Conservation (phyloP, 1,284 basidiomycete genomes). For the Irpex rosettiformis region DNA sequence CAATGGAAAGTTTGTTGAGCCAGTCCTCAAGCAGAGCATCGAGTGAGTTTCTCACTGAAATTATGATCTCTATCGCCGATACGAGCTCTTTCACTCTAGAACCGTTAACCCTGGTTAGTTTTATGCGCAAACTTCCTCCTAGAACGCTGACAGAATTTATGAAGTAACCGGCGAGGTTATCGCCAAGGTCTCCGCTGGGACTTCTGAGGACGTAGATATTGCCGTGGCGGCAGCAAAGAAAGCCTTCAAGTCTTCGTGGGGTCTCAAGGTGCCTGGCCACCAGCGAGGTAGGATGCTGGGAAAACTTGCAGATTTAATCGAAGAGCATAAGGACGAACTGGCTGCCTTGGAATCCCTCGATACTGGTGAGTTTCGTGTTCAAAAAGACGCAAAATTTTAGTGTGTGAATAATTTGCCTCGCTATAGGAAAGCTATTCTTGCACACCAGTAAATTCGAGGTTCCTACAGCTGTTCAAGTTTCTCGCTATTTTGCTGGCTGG, state of each 20-base stretch:
- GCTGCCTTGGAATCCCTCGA: constrained; percentile 75
- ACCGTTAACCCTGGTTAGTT: constrained; percentile 9
- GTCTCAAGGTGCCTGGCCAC: constrained; percentile 57
- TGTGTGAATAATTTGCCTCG: background rate
- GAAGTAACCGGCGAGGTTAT: constrained; percentile 77
- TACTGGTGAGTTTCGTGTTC: constrained; percentile 21
- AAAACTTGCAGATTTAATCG: constrained; percentile 76
- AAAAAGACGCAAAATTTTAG: background rate
- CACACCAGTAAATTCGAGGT: constrained; percentile 76
- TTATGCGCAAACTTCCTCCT: background rate
- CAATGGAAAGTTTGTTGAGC: constrained; percentile 74
- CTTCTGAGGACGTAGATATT: constrained; percentile 68
- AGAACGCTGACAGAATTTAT: constrained; percentile 57
- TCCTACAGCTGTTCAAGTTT: constrained; percentile 55
- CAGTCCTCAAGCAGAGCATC: constrained; percentile 57
- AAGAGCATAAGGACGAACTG: constrained; percentile 68
- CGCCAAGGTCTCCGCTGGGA: constrained; percentile 65
- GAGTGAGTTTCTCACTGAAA: constrained; percentile 45
- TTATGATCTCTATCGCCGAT: background rate
- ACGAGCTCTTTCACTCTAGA: background rate
- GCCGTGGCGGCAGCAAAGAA: constrained; percentile 78
- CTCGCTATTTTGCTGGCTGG: constrained; percentile 79
- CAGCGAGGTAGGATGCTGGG: constrained; percentile 62
- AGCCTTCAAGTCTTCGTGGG: constrained; percentile 77
- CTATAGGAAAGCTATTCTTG: constrained; percentile 62